A percentile compares a stretch with the other conserved stretches of the same genome.
Conservation (phyloP, 441 rosid genomes). For the Jatropha podagrica region DNA sequence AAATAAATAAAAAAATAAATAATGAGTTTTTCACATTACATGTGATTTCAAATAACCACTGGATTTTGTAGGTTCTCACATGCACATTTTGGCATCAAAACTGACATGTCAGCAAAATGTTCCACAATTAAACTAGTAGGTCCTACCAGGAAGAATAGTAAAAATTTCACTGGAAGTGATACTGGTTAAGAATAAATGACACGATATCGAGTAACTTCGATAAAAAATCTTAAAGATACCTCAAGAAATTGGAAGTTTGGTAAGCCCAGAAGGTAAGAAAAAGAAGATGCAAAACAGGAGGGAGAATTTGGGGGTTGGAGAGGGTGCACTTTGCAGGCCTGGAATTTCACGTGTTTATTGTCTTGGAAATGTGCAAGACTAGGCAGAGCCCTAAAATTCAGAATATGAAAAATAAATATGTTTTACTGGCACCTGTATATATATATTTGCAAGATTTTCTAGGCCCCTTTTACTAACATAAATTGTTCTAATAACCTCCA, state of each 20-base stretch:
- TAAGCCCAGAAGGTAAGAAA: not conserved
- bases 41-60: not conserved
- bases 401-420: not conserved
- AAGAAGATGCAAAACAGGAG: not conserved
- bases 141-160: not conserved
- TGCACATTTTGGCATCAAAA: not conserved
- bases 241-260: not conserved
- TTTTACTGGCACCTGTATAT: not conserved
- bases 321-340: not conserved
- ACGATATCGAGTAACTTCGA: not conserved
- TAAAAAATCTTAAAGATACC: not conserved
- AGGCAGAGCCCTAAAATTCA: not conserved
- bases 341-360: not conserved
- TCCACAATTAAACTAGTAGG: not conserved
- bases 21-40: not conserved
- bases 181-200: not conserved
- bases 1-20: too few relatives aligned
- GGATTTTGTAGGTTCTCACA: not conserved
- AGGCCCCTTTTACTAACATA: not conserved
- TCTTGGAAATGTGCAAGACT: not conserved
- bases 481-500: not conserved
- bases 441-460: not conserved
- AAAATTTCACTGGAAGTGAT: not conserved
- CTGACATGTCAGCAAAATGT: not conserved
- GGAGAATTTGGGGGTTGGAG: not conserved